These are phyloP conservation scores for Candida sojae DNA, from an alignment of 1,139 yeast genomes.

Conservation along the genomic window DNA sequence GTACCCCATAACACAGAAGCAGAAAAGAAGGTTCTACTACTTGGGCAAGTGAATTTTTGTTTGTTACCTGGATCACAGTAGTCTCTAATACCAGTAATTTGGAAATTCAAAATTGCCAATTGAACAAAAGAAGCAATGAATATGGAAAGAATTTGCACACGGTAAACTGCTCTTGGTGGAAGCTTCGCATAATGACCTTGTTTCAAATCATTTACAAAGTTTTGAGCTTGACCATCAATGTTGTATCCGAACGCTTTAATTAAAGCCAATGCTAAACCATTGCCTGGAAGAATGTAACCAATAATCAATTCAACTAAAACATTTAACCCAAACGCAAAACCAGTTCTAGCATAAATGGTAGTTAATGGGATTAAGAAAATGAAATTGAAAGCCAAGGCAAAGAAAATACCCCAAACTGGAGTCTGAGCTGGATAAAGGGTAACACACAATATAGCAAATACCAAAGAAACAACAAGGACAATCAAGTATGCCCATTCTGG, in stretches of 20 bases:
- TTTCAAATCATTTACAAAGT: slow-evolving; percentile 54
- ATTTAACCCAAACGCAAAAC: slow-evolving; percentile 52
- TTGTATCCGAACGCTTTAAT: slow-evolving; percentile 60
- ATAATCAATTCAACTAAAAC: slow-evolving; percentile 59
- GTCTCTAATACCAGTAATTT: slow-evolving; percentile 36
- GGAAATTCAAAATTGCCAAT: slow-evolving; percentile 57
- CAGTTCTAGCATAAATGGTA: slow-evolving; percentile 42
- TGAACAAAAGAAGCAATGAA: slow-evolving; percentile 45
- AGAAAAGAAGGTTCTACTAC: slow-evolving; percentile 47
- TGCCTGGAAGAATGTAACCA: slow-evolving; percentile 66
- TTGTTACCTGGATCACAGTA: slow-evolving; percentile 46
- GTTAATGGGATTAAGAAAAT: slow-evolving; percentile 55
- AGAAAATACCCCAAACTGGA: slow-evolving; percentile 61
- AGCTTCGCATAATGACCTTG: slow-evolving; percentile 62
- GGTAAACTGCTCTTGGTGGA: slow-evolving; percentile 64
- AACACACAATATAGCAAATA: slow-evolving; percentile 51
- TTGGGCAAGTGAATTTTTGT: slow-evolving; percentile 52
- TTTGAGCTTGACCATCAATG: slow-evolving; percentile 59
- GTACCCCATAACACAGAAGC: slow-evolving; percentile 69
- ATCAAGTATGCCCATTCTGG: slow-evolving; percentile 61
- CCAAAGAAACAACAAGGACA: slow-evolving; percentile 48
- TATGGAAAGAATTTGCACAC: slow-evolving; percentile 54
- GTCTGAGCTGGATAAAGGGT: slow-evolving; percentile 49
- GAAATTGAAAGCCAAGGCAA: slow-evolving; percentile 55
- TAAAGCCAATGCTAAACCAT: slow-evolving; percentile 57